A percentile compares a stretch with the other conserved stretches of the same genome.
These are phyloP conservation scores for Nitzschia inconspicua DNA, from an alignment of 108 stramenopile species.

Conservation along the genomic window DNA sequence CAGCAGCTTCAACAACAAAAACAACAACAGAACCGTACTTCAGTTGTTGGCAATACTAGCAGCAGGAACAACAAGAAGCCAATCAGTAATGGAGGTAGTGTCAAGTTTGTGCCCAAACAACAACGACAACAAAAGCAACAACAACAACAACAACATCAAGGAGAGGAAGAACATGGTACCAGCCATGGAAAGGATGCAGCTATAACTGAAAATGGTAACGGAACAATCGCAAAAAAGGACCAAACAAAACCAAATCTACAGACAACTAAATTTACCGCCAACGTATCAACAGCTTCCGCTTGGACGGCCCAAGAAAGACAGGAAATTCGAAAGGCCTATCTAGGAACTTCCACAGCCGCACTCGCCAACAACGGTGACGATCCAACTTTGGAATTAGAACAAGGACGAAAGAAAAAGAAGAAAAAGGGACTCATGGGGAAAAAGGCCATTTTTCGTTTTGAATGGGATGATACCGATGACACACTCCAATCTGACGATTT, in stretches of 20 bases:
- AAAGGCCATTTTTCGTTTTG: slow-evolving; percentile 90
- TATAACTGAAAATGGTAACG: slow-evolving; percentile 2
- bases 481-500: slow-evolving; percentile 82
- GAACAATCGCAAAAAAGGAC: background rate
- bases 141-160: slow-evolving; percentile 13
- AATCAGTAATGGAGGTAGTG: background rate
- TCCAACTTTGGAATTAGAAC: background rate
- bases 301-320: slow-evolving; percentile 37
- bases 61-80: slow-evolving; percentile 9
- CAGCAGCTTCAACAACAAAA: slow-evolving; percentile 11
- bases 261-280: background rate
- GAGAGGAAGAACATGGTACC: background rate
- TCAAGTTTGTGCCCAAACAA: slow-evolving; percentile 63
- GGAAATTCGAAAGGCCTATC: slow-evolving; percentile 55
- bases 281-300: background rate
- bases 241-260: background rate
- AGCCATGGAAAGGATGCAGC: background rate
- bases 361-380: background rate
- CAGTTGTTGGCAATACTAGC: slow-evolving; percentile 6
- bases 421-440: slow-evolving; percentile 8
- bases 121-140: slow-evolving; percentile 31
- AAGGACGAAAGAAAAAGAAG: background rate
- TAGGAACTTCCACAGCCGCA: slow-evolving; percentile 49
- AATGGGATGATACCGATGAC: slow-evolving; percentile 94
- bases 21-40: slow-evolving; percentile 19